Percentiles rank a stretch among this genome's conserved stretches.
Conservation (phyloP, 179 eudicot species). For the Beta macrorhiza region DNA sequence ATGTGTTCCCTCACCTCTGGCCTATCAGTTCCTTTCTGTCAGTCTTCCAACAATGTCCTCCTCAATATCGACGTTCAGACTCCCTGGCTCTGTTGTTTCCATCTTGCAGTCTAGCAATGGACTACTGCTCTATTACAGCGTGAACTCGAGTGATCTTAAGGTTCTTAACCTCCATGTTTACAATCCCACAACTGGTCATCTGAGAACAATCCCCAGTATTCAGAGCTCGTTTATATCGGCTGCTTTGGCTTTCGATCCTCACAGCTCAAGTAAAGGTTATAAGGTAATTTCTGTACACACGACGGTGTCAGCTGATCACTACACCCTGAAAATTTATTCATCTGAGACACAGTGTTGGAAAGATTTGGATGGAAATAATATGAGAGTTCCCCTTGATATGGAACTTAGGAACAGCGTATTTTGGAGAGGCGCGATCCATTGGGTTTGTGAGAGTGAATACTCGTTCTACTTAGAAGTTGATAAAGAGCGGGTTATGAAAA, state of each 20-base stretch:
- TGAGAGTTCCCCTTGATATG: neutral
- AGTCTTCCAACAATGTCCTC: neutral
- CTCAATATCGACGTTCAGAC: neutral
- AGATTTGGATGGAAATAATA: neutral
- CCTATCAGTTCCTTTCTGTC: neutral
- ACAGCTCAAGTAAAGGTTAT: neutral
- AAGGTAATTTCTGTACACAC: neutral
- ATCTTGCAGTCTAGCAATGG: neutral
- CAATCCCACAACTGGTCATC: neutral
- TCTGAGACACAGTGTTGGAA: neutral
- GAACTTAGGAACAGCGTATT: neutral
- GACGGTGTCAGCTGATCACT: neutral
- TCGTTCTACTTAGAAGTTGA: slow-evolving; percentile 4
- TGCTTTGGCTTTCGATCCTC: neutral
- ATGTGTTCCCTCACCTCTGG: neutral
- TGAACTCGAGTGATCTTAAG: neutral
- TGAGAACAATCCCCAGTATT: slow-evolving; percentile 6
- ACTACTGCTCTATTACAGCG: neutral
- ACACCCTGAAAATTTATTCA: neutral
- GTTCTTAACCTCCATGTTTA: slow-evolving; percentile 9
- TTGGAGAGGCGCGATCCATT: neutral
- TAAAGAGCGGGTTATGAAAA: neutral
- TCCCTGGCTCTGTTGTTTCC: neutral
- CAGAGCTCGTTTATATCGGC: neutral
- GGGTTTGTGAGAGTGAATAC: neutral